Percentiles rank a stretch among this genome's conserved stretches.
Conservation (phyloP, 176 grass and related monocot species). For the Ananas comosus region DNA sequence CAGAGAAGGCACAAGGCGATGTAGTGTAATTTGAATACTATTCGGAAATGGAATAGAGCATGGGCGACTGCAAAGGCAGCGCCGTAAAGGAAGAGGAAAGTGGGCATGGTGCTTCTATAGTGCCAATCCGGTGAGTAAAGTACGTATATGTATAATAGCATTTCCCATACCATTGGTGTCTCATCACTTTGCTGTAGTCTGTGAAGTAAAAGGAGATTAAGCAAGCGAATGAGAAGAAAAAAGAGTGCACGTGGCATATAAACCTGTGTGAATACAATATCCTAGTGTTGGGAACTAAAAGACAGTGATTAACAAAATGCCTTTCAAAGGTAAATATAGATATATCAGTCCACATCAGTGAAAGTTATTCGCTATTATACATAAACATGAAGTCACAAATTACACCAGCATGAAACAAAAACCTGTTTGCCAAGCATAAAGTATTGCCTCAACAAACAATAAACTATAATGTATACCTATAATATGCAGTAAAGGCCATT, state of each 20-base stretch:
- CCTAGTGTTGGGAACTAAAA: neutral
- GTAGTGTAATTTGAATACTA: constrained; percentile 83
- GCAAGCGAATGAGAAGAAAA: neutral
- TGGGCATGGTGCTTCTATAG: constrained; percentile 74
- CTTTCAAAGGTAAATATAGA: too few species aligned
- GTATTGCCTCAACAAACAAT: too few species aligned
- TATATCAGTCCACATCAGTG: too few species aligned
- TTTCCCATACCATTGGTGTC: constrained; percentile 88
- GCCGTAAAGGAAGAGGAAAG: constrained; percentile 77
- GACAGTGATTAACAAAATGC: too few species aligned
- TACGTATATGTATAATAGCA: constrained; percentile 66
- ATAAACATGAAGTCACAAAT: too few species aligned
- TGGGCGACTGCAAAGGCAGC: constrained; percentile 63
- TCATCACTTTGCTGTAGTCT: constrained; percentile 85
- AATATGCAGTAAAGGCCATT: too few species aligned
- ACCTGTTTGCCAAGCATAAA: too few species aligned
- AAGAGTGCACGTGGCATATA: neutral
- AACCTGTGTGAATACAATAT: neutral
- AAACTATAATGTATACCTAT: too few species aligned
- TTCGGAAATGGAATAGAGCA: constrained; percentile 47
- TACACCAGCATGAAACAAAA: too few species aligned
- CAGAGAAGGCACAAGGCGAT: constrained; percentile 66
- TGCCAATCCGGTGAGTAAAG: constrained; percentile 89
- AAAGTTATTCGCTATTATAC: too few species aligned
- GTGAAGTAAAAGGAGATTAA: neutral